Evolutionary conservation across 257 asterid species (phyloP), one percentile per base, ranked within the genome.

Genomic region (Solanum rostratum): DNA sequence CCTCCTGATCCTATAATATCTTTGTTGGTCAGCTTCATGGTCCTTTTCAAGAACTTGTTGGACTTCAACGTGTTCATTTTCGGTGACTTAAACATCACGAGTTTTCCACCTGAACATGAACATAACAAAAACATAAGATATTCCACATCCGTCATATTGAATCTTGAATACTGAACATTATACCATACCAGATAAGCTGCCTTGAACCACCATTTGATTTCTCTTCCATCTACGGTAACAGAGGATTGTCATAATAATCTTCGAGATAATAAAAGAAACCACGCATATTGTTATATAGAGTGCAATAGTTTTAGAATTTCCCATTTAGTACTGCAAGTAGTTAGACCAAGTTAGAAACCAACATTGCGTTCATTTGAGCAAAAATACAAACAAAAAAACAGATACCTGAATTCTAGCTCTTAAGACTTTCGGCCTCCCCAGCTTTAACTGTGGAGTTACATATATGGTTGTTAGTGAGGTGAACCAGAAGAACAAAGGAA

Each of bases 1-100:
- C 99, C 99, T 45, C 99, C 99, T 12, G 95, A 90, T 85, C 98
- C 98, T 29, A 96, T 94, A 10, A 94, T 82, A 69, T 96, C 98
- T 89, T 93, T 92, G 92, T 90, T 96, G 92, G 94, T 89, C 33
- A 96, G 91, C 84, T 90, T 91, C 93, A 85, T 90, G 20, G 90
- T 87, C 92, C 89, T 92, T 91, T 91, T 94, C 90, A 96, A 84
- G 85, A 94, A 86, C 85, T 49, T 16, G 37, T 84, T 89, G 5
- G 94, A 73, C 84, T 90, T 90, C 55, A 94, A 30, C 15, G 90
- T 68, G 85, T 88, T 92, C 45, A 84, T 89, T 89, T 87, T 92
- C 18, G 87, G 84, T 37, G 97, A 93, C 84, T 87, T 87, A 63
- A 93, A 96, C 92, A 96, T 85, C 29, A 94, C 97, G 29, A 96